Base-by-base conservation (phyloP, 176 grass and related monocot species). In the Oryza nivara region DNA sequence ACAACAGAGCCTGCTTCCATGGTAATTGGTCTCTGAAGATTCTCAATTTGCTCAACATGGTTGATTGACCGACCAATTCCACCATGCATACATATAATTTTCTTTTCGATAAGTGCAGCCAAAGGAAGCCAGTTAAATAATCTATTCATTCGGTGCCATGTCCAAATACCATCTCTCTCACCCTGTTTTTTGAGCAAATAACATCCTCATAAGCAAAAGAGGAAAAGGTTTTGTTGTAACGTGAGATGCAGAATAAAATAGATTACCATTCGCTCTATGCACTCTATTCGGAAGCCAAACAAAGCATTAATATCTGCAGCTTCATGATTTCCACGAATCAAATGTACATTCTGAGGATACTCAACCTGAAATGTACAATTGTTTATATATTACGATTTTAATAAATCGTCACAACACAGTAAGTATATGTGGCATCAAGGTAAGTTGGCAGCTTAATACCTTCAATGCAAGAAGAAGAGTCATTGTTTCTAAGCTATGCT, bases 41-140 rank as follows among this genome's bases (percentile, higher is more conserved):
- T 99, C 76, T 94, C 97, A 38, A 99, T 96, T 83, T 99, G 97
- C 70, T 99, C 97, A 20, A 99, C 83, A 91, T 99, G 97, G 82
- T 99, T 99, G 51, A 99, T 99, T 20, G 97, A 99, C 22, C 97
- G 91, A 75, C 97, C 97, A 44, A 99, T 99, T 78, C 97, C 97
- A 86, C 97, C 97, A 88, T 99, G 97, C 97, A 99, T 99, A 81
- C 97, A 99, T 56, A 99, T 96, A 25, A 99, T 99, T 92, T 99
- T 99, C 88, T 99, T 99, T 76, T 99, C 97, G 70, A 99, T 99
- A 69, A 95, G 83, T 0, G 96, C 97, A 83, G 97, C 93, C 86
- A 99, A 90, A 86, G 97, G 93, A 76, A 99, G 92, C 97, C 97
- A 99, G 75, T 99, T 99, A 82, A 99, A 99, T 73, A 99, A 52